These are phyloP conservation scores for Puccinia horiana DNA, from an alignment of 1,284 basidiomycete genomes.

Conservation along the genomic window DNA sequence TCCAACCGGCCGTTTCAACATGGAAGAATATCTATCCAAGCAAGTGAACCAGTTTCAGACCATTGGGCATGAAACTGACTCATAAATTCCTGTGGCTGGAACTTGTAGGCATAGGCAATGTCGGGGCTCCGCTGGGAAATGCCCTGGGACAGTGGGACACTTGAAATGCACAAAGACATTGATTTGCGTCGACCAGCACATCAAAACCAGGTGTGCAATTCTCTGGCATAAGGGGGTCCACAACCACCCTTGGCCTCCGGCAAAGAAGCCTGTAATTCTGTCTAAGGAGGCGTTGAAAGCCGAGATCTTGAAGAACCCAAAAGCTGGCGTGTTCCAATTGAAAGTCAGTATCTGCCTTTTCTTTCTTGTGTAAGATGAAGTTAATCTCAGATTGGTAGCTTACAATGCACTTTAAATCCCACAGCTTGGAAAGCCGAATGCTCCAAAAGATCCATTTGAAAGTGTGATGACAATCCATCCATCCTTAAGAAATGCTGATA, in stretches of 20 bases:
- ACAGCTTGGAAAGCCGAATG: not conserved
- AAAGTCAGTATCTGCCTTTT: not conserved
- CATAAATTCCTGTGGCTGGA: not conserved
- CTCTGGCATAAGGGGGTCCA: not conserved
- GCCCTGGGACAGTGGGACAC: not conserved
- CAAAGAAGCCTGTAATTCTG: not conserved
- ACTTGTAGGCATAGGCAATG: not conserved
- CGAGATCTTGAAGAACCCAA: not conserved
- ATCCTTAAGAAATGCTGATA: not conserved
- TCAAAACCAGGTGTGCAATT: not conserved
- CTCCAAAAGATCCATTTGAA: not conserved
- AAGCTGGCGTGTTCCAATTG: not conserved
- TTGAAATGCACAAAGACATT: not conserved
- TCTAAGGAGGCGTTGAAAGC: not conserved
- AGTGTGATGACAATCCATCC: not conserved
- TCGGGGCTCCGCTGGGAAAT: not conserved
- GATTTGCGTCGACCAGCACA: not conserved
- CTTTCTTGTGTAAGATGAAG: too few species aligned
- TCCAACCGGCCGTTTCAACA: not conserved
- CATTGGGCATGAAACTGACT: not conserved
- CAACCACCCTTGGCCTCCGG: conserved; percentile 2
- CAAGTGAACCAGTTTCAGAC: not conserved
- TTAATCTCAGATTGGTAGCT: not conserved
- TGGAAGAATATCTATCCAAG: not conserved
- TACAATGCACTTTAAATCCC: not conserved